Evolutionary conservation across 164 flowering plant genomes (phyloP), one percentile per base, ranked within the genome.

Genomic region (Cinnamomum chago): DNA sequence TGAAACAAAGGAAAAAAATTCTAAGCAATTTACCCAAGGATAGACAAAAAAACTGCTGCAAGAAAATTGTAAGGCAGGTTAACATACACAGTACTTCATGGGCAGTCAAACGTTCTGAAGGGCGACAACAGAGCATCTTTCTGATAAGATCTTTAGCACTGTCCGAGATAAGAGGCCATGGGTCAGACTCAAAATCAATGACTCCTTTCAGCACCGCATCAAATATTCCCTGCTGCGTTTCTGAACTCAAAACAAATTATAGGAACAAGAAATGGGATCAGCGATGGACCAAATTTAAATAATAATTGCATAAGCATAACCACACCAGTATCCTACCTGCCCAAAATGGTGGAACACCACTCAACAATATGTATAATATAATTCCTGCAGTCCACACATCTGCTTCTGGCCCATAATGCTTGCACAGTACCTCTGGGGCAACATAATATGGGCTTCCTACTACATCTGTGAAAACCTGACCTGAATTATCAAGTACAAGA

Each of bases 381-480:
- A 95, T 95, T 23, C 98, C 98, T 70, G 98, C 98, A 17, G 98
- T 95, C 98, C 98, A 95, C 15, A 95, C 97, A 86, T 95, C 98
- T 24, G 98, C 95, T 83, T 86, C 94, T 62, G 94, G 95, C 28
- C 98, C 98, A 78, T 95, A 95, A 73, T 89, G 95, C 87, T 95
- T 95, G 82, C 88, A 83, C 74, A 95, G 95, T 50, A 95, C 98
- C 86, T 95, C 98, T 47, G 98, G 98, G 62, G 98, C 98, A 72
- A 95, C 98, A 86, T 95, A 95, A 79, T 95, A 95, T 75, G 98
- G 98, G 83, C 98, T 95, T 73, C 98, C 98, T 76, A 95, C 98
- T 64, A 95, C 98, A 83, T 95, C 98, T 40, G 88, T 88, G 83
- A 95, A 95, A 75, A 93, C 72, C 79, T 95, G 98, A 75, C 92